These are phyloP conservation scores for Citrus glauca DNA, from an alignment of 345 rosid genomes.

Conservation along the genomic window DNA sequence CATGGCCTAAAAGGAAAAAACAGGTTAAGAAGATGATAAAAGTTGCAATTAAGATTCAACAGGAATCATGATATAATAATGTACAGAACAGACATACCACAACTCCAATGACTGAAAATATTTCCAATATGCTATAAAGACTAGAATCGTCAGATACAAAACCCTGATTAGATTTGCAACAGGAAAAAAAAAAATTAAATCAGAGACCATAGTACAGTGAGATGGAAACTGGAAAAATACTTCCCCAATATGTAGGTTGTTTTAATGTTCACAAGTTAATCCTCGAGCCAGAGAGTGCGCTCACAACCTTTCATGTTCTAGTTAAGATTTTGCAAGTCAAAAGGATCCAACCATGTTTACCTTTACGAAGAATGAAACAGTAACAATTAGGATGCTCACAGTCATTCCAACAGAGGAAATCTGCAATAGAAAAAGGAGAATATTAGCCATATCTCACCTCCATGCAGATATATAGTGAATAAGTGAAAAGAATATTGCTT, in stretches of 20 bases:
- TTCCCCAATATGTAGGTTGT: neutral
- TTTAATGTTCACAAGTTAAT: neutral
- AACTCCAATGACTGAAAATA: conserved; percentile 80
- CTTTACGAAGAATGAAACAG: conserved; percentile 67
- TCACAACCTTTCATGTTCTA: too few species aligned
- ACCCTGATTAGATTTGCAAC: conserved; percentile 40
- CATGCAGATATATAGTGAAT: neutral
- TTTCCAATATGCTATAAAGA: conserved; percentile 53
- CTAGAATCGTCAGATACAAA: conserved; percentile 47
- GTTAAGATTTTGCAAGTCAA: neutral
- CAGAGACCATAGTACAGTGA: neutral
- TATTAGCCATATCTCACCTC: neutral
- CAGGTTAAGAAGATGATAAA: neutral
- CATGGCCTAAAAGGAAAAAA: conserved; percentile 54
- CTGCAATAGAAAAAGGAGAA: conserved; percentile 30
- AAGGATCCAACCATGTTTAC: conserved; percentile 23
- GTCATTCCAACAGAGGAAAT: conserved; percentile 81
- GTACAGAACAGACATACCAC: conserved; percentile 51
- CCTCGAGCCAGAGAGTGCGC: too few species aligned
- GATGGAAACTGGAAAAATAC: neutral
- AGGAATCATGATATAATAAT: neutral
- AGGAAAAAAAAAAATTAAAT: neutral
- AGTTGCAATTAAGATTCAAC: conserved; percentile 7
- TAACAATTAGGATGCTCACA: conserved; percentile 69
- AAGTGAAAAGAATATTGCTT: neutral